Evolutionary conservation across 805 yeast species (phyloP).

Genomic region (Candida tammaniensis): DNA sequence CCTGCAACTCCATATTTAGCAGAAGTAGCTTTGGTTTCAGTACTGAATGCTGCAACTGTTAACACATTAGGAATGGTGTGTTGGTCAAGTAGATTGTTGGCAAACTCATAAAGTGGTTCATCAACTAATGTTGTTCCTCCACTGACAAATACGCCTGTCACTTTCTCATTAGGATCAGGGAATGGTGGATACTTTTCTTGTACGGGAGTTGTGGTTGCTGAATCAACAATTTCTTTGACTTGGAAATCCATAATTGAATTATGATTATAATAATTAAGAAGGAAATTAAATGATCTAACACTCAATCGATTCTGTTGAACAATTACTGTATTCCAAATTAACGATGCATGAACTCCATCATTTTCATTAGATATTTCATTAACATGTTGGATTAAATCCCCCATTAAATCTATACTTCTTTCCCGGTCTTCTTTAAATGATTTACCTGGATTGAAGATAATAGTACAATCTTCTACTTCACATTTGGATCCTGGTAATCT

Average conservation of each 20-base stretch:
- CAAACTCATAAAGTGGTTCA: slow-evolving; percentile 61
- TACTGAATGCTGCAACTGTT: slow-evolving; percentile 55
- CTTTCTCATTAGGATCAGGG: not conserved
- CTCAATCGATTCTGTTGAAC: slow-evolving; percentile 66
- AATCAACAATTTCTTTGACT: slow-evolving; percentile 16
- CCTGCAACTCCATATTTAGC: slow-evolving; percentile 69
- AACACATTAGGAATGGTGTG: slow-evolving; percentile 45
- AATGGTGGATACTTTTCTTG: slow-evolving; percentile 6
- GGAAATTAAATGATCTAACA: slow-evolving; percentile 52
- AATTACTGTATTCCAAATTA: slow-evolving; percentile 65
- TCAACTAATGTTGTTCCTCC: slow-evolving; percentile 71
- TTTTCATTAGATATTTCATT: slow-evolving; percentile 64
- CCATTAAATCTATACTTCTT: slow-evolving; percentile 65
- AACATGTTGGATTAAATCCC: slow-evolving; percentile 81
- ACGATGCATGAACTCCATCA: slow-evolving; percentile 66
- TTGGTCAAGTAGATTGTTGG: slow-evolving; percentile 39
- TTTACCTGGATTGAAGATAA: slow-evolving; percentile 72
- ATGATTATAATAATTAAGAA: slow-evolving; percentile 38
- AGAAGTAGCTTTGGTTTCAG: slow-evolving; percentile 43
- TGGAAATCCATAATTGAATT: slow-evolving; percentile 23
- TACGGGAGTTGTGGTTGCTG: slow-evolving; percentile 11
- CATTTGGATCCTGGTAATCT: slow-evolving; percentile 77
- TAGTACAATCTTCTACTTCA: slow-evolving; percentile 70
- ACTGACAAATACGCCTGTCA: slow-evolving; percentile 43
- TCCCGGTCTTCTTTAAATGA: slow-evolving; percentile 59